Evolutionary conservation across 2,329 filamentous ascomycete species (phyloP), one percentile per base, ranked within the genome.

Genomic region (Trichoderma cornu-damae): DNA sequence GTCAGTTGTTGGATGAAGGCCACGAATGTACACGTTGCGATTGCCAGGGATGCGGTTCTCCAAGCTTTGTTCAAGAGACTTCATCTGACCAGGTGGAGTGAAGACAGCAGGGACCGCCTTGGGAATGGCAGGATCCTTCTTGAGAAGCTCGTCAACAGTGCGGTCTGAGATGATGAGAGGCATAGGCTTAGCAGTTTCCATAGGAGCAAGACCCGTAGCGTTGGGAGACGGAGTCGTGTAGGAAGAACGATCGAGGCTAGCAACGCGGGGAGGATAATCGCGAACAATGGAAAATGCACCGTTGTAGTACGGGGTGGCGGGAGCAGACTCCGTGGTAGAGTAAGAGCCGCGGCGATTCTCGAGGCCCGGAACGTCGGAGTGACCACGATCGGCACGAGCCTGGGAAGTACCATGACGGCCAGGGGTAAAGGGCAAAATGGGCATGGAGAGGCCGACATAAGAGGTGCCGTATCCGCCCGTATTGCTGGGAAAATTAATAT

Each of bases 21-120:
- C 95, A 60, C 94, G 90, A 62, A 99, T 96, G 77, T 99, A 99
- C 63, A 99, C 93, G 68, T 99, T 99, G 62, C 91, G 94, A 69
- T 97, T 96, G 43, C 92, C 92, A 47, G 89, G 77, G 58, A 86
- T 94, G 59, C 91, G 88, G 68, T 97, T 97, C 74, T 96, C 90
- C 48, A 99, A 79, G 68, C 92, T 96, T 72, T 96, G 92, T 62
- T 96, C 93, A 26, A 97, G 83, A 40, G 89, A 92, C 79, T 96
- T 89, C 76, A 89, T 84, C 66, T 88, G 89, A 58, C 93, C 92
- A 22, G 86, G 87, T 26, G 90, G 90, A 58, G 88, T 91, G 68
- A 89, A 92, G 63, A 91, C 86, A 6, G 94, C 93, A 14, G 93
- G 93, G 44, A 99, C 92, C 50, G 94, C 93, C 61, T 83, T 82